phyloP scores from a whole-genome alignment of 2,329 filamentous ascomycete species.

The Talaromyces sp. region DNA sequence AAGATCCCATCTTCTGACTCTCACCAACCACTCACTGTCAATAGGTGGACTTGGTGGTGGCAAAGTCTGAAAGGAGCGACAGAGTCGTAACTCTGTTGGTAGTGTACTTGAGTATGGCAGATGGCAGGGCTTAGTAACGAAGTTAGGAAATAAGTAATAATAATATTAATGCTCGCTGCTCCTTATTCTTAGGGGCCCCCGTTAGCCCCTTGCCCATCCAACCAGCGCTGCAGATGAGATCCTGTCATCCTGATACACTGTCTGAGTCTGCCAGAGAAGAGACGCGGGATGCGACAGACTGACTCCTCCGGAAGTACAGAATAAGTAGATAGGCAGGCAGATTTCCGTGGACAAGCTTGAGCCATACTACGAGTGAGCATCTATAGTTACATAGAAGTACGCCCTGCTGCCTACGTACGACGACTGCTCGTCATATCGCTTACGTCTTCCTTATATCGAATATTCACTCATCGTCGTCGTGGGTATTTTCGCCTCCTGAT shows the following conservation, averaged over 20 bases:
- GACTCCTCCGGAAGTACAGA: neutral
- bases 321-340: neutral
- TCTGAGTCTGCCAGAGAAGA: neutral
- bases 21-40: neutral
- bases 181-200: conserved; percentile 9
- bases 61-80: neutral
- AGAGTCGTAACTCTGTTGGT: no score
- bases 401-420: neutral
- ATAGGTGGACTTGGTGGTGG: neutral
- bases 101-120: no score
- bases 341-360: neutral
- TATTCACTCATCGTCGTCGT: neutral
- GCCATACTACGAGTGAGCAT: neutral
- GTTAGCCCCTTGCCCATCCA: conserved; percentile 6
- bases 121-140: no score
- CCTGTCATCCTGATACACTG: conserved; percentile 2
- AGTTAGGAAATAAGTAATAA: no score
- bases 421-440: neutral
- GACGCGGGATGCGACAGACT: conserved; percentile 7
- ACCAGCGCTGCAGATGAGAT: neutral
- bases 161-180: no score
- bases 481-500: conserved; percentile 2
- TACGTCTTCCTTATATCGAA: neutral
- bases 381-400: neutral
- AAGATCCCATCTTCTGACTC: neutral